Evolutionary conservation across 208 protist genomes (phyloP), one percentile per base, ranked within the genome.

Genomic region (Novymonas esmeraldas): DNA sequence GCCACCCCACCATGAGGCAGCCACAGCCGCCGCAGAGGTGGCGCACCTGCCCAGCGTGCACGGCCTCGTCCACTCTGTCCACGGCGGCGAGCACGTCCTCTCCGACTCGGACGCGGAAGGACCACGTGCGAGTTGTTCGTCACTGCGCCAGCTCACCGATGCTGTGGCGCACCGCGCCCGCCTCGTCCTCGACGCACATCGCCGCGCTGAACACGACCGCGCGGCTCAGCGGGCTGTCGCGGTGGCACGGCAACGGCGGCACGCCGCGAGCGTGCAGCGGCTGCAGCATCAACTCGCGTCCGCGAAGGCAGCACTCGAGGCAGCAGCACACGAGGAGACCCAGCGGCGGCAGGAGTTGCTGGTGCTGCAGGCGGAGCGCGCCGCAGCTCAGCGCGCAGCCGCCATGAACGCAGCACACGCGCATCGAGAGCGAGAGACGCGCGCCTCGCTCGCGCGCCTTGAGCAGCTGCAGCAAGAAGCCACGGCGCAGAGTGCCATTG

Each of bases 381-480:
- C 52, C 1, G 68, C 68, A 3, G 20, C 18, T 29, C 41, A 45
- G 41, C 50, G 46, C 16, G 68, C 49, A 10, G 45, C 31, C 4
- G 50, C 59, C 6, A n/a, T 74, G 3, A 59, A 45, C 45, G 9
- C 39, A 7, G 69, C 60, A 2, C 7, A 50, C 14, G 59, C 29
- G 10, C 42, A 33, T n/a, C 39, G 60, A 13, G 34, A 41, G 33
- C 39, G 24, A 7, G 59, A 51, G 0, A 6, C 41, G 6, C 26
- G 39, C 9, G 52, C 60, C 10, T 39, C 38, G 13, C 33, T 63
- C 18, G 49, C 28, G 10, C 60, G 54, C 9, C 10, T 74, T 22
- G 5, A 11, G 7, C 44, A 16, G 39, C 58, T 67, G 10, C 58
- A 61, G 28, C 51, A 60, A 5, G 34, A 66, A 1, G 69, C 60